A percentile compares a stretch with the other conserved stretches of the same genome.
phyloP scores from a whole-genome alignment of 306 rosid species.

The Astragalus membranaceus region DNA sequence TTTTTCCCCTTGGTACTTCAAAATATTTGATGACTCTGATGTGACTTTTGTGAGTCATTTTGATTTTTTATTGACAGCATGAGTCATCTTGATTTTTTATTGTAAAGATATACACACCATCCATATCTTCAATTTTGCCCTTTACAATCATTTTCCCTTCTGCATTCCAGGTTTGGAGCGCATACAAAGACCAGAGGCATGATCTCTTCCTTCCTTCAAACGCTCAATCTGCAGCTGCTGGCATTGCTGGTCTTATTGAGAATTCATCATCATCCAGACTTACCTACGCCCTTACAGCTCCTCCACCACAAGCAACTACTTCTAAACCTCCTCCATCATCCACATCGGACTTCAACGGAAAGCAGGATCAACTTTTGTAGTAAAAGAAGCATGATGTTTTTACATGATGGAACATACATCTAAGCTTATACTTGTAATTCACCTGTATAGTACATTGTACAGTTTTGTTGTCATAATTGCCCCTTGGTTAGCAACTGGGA shows the following conservation, averaged over 20 bases:
- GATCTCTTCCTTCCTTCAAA: slow-evolving; percentile 98
- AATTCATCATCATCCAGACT: slow-evolving; percentile 83
- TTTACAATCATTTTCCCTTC: background rate
- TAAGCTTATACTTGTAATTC: slow-evolving; percentile 20
- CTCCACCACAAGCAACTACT: slow-evolving; percentile 53
- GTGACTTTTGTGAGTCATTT: too few species aligned
- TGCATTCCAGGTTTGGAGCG: slow-evolving; percentile 86
- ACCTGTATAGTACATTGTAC: slow-evolving; percentile 77
- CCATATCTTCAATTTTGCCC: background rate
- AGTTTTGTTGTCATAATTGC: slow-evolving; percentile 43
- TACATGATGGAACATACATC: slow-evolving; percentile 10
- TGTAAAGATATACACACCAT: background rate
- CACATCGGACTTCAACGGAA: slow-evolving; percentile 42
- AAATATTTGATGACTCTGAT: too few species aligned
- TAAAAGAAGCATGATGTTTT: slow-evolving; percentile 18
- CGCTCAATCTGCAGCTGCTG: slow-evolving; percentile 98
- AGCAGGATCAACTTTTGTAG: slow-evolving; percentile 41
- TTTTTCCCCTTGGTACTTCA: background rate
- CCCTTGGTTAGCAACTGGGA: slow-evolving; percentile 26
- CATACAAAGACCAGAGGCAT: slow-evolving; percentile 97
- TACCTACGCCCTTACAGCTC: slow-evolving; percentile 79
- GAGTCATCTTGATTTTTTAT: too few species aligned
- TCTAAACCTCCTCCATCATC: slow-evolving; percentile 55
- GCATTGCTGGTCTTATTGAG: slow-evolving; percentile 94
- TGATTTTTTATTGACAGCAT: too few species aligned